Evolutionary conservation across 2,329 filamentous ascomycete genomes (phyloP), one percentile per base, ranked within the genome.

Genomic region (Calonectria hawksworthii): DNA sequence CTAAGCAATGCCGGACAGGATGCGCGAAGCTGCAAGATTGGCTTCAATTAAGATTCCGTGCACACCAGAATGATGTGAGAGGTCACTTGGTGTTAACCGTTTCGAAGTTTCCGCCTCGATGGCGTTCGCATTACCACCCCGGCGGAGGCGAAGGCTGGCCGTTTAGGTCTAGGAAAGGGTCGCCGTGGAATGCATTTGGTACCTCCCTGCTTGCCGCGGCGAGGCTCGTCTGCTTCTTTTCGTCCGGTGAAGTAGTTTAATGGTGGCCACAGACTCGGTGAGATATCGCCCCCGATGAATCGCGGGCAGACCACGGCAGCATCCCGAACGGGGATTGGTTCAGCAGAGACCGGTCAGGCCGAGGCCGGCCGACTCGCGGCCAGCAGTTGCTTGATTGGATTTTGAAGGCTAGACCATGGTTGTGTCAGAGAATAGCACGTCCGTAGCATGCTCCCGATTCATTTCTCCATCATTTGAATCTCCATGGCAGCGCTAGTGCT

Each of bases 1-100:
- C 50, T 21, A 51, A 50, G 36, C 30, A 51, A 63, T 73, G 51
- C 59, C 71, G 59, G 51, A 38, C 21, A 41, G 52, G 66, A 68
- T 65, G 66, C 50, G 30, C 47, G 36, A 73, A 50, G 56, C 47
- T 64, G 65, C 65, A 73, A 73, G 47, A 73, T 69, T 30, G 32
- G 47, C 23, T 38, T 65, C 50, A 41, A 61, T 61, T 32, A 59
- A 73, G 50, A 65, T 73, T 65, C 36, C 32, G 34, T 36, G 30
- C 34, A 28, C 56, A 26, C 56, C 6, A 10, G 30, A 8, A 23
- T 26, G n/a, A 54, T 61, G 30, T 21, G 41, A 36, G 23, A 23
- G 54, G 38, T 23, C 36, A 61, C 47, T 16, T 52, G 34, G 44
- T 47, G n/a, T 63, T 34, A 63, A 50, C 32, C 41, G 54, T 50